A percentile compares a stretch with the other conserved stretches of the same genome.
Conservation (phyloP, 1,139 yeast species). For the Taiozyma sp. region DNA sequence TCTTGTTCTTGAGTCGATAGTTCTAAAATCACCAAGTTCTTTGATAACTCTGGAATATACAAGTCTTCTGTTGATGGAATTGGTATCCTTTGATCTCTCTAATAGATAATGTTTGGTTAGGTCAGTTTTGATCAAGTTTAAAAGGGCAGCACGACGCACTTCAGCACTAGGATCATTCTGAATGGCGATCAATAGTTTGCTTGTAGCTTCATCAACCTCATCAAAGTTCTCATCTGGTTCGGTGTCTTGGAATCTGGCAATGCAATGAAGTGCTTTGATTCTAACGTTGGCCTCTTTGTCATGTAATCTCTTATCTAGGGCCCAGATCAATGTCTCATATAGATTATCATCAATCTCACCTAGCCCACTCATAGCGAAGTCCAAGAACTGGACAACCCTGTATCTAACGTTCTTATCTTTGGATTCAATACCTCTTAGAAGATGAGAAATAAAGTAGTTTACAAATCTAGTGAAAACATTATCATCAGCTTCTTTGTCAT, state of each 20-base stretch:
- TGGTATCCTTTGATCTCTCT: slow-evolving; percentile 81
- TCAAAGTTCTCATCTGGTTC: slow-evolving; percentile 37
- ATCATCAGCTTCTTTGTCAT: slow-evolving; percentile 32
- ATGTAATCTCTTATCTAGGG: slow-evolving; percentile 57
- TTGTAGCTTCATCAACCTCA: slow-evolving; percentile 43
- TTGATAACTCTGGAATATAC: slow-evolving; percentile 68
- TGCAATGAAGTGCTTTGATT: slow-evolving; percentile 75
- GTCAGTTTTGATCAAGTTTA: slow-evolving; percentile 57
- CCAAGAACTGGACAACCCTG: slow-evolving; percentile 75
- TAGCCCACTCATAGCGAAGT: slow-evolving; percentile 65
- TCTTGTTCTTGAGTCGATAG: slow-evolving; percentile 54
- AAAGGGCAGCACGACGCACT: slow-evolving; percentile 79
- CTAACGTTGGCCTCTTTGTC: slow-evolving; percentile 83
- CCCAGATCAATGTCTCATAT: slow-evolving; percentile 57
- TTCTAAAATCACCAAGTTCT: slow-evolving; percentile 63
- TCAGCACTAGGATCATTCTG: slow-evolving; percentile 84
- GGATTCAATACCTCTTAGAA: slow-evolving; percentile 74
- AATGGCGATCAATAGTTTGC: slow-evolving; percentile 48
- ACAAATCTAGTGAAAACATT: slow-evolving; percentile 47
- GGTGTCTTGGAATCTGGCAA: slow-evolving; percentile 71
- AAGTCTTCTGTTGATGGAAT: slow-evolving; percentile 64
- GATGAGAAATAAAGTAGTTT: slow-evolving; percentile 57
- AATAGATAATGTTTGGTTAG: slow-evolving; percentile 56
- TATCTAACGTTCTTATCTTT: slow-evolving; percentile 74
- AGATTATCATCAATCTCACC: slow-evolving; percentile 76